These are phyloP conservation scores for Saccharum spontaneum DNA, from an alignment of 176 grass and related monocot species.

Conservation along the genomic window DNA sequence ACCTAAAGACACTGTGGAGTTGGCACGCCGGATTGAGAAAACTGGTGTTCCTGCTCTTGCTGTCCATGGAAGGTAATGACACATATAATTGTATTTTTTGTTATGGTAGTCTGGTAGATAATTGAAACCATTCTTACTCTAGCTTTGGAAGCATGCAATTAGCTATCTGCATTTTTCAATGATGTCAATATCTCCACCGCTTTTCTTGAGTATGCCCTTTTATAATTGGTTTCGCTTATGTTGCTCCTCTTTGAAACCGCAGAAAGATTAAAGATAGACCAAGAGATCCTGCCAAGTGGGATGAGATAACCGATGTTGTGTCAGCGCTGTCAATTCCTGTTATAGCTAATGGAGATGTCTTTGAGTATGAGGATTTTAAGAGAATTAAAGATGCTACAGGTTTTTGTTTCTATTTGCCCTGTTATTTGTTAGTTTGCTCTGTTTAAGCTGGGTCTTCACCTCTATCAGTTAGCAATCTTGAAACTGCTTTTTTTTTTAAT, in stretches of 20 bases:
- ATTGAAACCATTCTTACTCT: not conserved
- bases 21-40: conserved; percentile 91
- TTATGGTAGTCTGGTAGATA: not conserved
- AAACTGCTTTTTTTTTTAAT: not conserved
- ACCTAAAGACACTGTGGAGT: conserved; percentile 73
- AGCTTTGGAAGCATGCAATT: conserved; percentile 4
- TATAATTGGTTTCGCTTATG: conserved; percentile 6
- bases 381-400: conserved; percentile 79
- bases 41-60: conserved; percentile 82
- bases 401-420: conserved; percentile 29
- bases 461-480: conserved; percentile 7
- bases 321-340: conserved; percentile 89
- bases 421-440: not conserved
- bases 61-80: conserved; percentile 82
- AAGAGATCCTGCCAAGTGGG: conserved; percentile 94
- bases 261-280: conserved; percentile 94
- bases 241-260: conserved; percentile 28
- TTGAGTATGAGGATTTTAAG: conserved; percentile 94
- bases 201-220: not conserved
- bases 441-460: conserved; percentile 10
- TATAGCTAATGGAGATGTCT: conserved; percentile 97
- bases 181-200: not conserved
- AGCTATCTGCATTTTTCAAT: conserved; percentile 25
- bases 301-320: conserved; percentile 91
- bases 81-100: not conserved